Conservation (phyloP, 2,329 filamentous ascomycete species). For the Monosporascus sp. region DNA sequence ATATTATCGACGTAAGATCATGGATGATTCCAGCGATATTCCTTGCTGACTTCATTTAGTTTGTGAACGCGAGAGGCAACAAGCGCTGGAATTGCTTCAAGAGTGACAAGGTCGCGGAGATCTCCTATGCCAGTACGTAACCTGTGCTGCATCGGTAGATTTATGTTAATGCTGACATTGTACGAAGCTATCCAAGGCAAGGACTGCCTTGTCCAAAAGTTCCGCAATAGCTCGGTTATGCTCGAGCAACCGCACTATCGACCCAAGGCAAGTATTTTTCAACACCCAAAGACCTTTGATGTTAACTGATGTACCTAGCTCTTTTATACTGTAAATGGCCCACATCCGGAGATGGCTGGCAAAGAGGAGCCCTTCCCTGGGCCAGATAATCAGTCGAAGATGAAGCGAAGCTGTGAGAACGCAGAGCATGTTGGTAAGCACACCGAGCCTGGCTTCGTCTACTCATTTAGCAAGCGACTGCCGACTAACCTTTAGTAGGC, state of each 20-base stretch:
- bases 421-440: slow-evolving; percentile 73
- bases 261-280: slow-evolving; percentile 59
- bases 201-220: slow-evolving; percentile 88
- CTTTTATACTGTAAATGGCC: slow-evolving; percentile 46
- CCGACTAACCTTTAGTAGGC: slow-evolving; percentile 38
- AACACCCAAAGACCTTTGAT: neutral
- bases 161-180: slow-evolving; percentile 18
- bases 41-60: slow-evolving; percentile 42
- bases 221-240: slow-evolving; percentile 96
- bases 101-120: slow-evolving; percentile 78
- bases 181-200: slow-evolving; percentile 77
- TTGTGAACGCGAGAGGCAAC: slow-evolving; percentile 64
- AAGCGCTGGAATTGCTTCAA: slow-evolving; percentile 76
- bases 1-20: slow-evolving; percentile 65
- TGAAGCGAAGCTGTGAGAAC: slow-evolving; percentile 82
- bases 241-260: slow-evolving; percentile 74
- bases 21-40: neutral
- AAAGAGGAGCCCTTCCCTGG: slow-evolving; percentile 69
- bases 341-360: slow-evolving; percentile 51
- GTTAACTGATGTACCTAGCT: slow-evolving; percentile 32
- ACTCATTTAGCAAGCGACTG: neutral
- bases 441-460: neutral
- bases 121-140: slow-evolving; percentile 87
- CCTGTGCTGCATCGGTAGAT: neutral
- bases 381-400: slow-evolving; percentile 81